Evolutionary conservation across 768 basidiomycete species (phyloP).

Genomic region (Macrolepiota fuliginosa): DNA sequence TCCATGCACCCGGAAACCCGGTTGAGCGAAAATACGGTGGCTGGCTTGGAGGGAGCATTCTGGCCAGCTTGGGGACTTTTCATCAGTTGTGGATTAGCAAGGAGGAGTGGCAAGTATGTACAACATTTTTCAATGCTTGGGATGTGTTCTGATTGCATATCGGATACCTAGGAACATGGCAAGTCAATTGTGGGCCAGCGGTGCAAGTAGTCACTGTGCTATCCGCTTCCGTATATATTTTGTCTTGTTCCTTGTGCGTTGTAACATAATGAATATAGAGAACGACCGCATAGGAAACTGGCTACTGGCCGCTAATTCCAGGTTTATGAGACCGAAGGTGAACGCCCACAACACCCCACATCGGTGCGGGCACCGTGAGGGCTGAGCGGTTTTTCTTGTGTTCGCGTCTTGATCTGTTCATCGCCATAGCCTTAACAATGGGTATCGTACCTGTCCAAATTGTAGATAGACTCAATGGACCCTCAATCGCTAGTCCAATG

Average conservation of each 20-base stretch:
- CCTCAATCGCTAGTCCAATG: no score
- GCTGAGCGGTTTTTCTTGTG: no score
- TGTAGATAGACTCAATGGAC: no score
- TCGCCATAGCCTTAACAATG: no score
- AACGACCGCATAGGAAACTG: background rate
- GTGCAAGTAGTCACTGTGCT: conserved; percentile 59
- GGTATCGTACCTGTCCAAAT: no score
- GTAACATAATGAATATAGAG: background rate
- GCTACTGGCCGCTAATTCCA: no score
- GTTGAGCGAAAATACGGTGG: conserved; percentile 88
- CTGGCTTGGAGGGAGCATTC: conserved; percentile 95
- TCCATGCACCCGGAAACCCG: conserved; percentile 89
- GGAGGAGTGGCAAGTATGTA: conserved; percentile 86
- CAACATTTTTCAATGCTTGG: background rate
- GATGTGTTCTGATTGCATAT: background rate
- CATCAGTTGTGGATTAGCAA: conserved; percentile 95
- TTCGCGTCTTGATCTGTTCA: no score
- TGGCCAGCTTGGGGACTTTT: conserved; percentile 95
- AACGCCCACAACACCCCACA: no score
- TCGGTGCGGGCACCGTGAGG: no score
- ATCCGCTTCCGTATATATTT: conserved; percentile 4
- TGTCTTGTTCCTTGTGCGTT: background rate
- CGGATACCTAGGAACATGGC: conserved; percentile 64
- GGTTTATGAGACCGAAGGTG: no score
- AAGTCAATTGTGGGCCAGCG: conserved; percentile 79